Evolutionary conservation across 1,284 basidiomycete species (phyloP), one percentile per base, ranked within the genome.

Genomic region (Cronartium quercuum): DNA sequence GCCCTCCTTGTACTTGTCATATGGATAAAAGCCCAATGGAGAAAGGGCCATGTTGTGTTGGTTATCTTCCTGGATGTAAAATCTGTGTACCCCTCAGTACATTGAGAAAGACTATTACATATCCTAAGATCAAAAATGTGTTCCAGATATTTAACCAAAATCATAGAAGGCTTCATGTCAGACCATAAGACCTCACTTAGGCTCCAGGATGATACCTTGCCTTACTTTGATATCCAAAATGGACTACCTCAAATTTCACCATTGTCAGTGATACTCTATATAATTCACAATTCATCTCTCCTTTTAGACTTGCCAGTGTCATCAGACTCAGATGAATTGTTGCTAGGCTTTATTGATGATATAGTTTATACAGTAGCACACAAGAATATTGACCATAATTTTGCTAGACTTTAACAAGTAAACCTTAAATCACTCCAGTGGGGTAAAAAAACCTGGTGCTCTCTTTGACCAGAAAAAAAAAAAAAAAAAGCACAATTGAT

Each of bases 291-390:
- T 44, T 44, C 47, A 10, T n/a, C 41, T 13, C 24, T 68, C 3
- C 37, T 68, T 7, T 44, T 10, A 24, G 18, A 41, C 6, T 57
- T 24, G 29, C 29, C 51, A 9, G 13, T 40, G 2, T 68, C 66
- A 7, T n/a, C 51, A 7, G 6, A 24, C 18, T 10, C 40, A 3
- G 7, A 29, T 34, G 24, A 47, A 9, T 12, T 70, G n/a, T 61
- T 60, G 5, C 21, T 70, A 12, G 68, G 68, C 2, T 70, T 62
- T 34, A 70, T 70, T 34, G 68, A 70, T 34, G 40, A 70, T 63
- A 60, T 70, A 2, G 29, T 58, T 5, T 42, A 62, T 38, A 15
- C 63, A 24, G 57, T 47, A 42, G 57, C 68, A 4, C 2, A 41
- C 1, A 21, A 42, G 35, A 6, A 4, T 1, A 6, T 47, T 1